These are phyloP conservation scores for Phyllosticta ampelicida DNA, from an alignment of 2,329 filamentous ascomycete species.

Conservation along the genomic window DNA sequence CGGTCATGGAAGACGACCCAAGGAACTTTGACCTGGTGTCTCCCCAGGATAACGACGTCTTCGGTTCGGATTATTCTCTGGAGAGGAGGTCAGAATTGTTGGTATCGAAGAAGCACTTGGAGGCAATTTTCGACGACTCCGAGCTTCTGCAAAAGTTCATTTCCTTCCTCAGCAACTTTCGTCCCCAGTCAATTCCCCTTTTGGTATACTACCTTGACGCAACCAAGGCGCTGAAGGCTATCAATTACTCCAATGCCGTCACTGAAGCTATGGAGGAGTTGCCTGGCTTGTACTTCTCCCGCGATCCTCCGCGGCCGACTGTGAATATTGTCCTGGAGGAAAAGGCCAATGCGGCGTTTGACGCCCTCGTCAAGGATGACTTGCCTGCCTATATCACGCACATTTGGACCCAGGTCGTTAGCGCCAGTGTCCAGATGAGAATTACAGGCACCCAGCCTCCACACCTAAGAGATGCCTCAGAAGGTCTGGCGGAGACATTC, in stretches of 20 bases:
- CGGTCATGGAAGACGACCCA: slow-evolving; percentile 43
- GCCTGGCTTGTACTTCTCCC: slow-evolving; percentile 45
- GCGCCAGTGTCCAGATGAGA: slow-evolving; percentile 53
- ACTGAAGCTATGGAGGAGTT: slow-evolving; percentile 50
- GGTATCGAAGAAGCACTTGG: slow-evolving; percentile 55
- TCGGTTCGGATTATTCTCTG: slow-evolving; percentile 39
- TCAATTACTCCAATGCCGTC: slow-evolving; percentile 61
- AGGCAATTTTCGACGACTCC: slow-evolving; percentile 54
- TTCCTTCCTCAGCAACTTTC: slow-evolving; percentile 49
- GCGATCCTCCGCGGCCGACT: slow-evolving; percentile 40
- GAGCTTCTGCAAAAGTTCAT: slow-evolving; percentile 55
- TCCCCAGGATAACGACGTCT: slow-evolving; percentile 20
- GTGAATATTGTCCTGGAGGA: slow-evolving; percentile 49
- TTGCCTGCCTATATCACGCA: slow-evolving; percentile 62
- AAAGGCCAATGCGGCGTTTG: slow-evolving; percentile 55
- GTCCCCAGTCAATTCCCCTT: slow-evolving; percentile 53
- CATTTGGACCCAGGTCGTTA: slow-evolving; percentile 59
- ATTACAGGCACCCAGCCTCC: slow-evolving; percentile 57
- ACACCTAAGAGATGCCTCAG: slow-evolving; percentile 56
- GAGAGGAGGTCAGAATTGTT: slow-evolving; percentile 55
- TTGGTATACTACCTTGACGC: slow-evolving; percentile 63
- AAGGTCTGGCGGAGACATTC: slow-evolving; percentile 66
- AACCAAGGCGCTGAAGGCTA: slow-evolving; percentile 58
- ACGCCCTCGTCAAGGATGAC: slow-evolving; percentile 54
- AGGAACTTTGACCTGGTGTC: slow-evolving; percentile 44